Conservation (phyloP, 805 yeast genomes). For the Metschnikowia noctiluminum region DNA sequence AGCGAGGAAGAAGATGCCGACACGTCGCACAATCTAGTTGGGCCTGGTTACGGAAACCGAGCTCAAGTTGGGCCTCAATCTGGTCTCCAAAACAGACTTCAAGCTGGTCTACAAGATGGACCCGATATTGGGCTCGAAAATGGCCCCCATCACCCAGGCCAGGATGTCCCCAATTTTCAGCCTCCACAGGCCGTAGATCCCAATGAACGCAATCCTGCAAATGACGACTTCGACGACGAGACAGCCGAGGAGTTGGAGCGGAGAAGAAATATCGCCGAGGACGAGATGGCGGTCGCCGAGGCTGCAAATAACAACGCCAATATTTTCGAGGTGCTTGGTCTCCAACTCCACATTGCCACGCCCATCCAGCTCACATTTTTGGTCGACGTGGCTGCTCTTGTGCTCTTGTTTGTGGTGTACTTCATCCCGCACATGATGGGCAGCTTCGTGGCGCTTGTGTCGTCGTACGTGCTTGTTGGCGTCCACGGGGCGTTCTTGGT, state of each 20-base stretch:
- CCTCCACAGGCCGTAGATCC: no score
- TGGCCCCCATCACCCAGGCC: background rate
- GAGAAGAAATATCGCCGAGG: slow-evolving; percentile 13
- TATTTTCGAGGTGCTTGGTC: slow-evolving; percentile 35
- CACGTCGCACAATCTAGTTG: no score
- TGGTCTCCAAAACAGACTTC: no score
- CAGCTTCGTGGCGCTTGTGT: slow-evolving; percentile 11
- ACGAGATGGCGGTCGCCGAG: slow-evolving; percentile 16
- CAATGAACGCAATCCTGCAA: no score
- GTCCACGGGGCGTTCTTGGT: slow-evolving; percentile 1
- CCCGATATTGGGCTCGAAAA: background rate
- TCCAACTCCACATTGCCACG: slow-evolving; percentile 31
- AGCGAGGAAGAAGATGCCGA: background rate
- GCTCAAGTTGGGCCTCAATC: no score
- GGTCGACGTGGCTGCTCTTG: slow-evolving; percentile 30
- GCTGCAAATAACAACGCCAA: slow-evolving; percentile 20
- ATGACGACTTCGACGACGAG: slow-evolving; percentile 12
- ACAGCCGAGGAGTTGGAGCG: slow-evolving; percentile 16
- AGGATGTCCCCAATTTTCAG: no score
- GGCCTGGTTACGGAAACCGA: no score
- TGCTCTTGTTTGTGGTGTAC: slow-evolving; percentile 42
- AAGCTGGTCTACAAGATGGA: background rate
- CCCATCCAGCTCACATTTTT: slow-evolving; percentile 34
- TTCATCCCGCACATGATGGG: slow-evolving; percentile 50
- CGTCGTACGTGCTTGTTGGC: slow-evolving; percentile 2